Conservation (phyloP, 148 eudicot species). For the Fagopyrum esculentum region DNA sequence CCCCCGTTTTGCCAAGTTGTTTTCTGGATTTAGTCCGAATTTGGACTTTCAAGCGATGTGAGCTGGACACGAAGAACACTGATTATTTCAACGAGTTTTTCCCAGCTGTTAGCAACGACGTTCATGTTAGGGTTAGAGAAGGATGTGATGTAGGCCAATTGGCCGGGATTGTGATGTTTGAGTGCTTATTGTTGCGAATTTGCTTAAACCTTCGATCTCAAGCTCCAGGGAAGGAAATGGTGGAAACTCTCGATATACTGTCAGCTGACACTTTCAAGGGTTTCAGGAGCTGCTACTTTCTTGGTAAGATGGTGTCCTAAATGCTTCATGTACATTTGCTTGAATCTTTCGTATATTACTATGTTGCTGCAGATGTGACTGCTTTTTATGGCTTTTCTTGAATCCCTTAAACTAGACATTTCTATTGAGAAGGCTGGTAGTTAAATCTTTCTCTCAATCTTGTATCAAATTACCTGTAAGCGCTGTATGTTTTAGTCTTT, state of each 20-base stretch:
- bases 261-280: constrained; percentile 41
- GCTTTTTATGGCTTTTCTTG: background rate
- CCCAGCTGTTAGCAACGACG: constrained; percentile 42
- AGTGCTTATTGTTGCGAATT: constrained; percentile 48
- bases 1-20: constrained; percentile 26
- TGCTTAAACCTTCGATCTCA: constrained; percentile 34
- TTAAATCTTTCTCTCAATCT: background rate
- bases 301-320: constrained; percentile 39
- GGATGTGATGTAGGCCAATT: constrained; percentile 40
- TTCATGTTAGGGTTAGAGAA: constrained; percentile 22
- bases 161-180: constrained; percentile 65
- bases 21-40: constrained; percentile 60
- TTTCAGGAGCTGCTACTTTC: constrained; percentile 46
- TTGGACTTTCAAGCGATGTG: constrained; percentile 50
- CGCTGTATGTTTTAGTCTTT: background rate
- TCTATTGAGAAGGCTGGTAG: background rate
- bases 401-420: background rate
- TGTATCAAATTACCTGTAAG: background rate
- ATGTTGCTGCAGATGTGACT: background rate
- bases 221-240: constrained; percentile 28
- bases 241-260: constrained; percentile 26
- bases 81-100: constrained; percentile 55
- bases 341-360: background rate
- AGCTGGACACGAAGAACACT: constrained; percentile 26
- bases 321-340: background rate